Percentiles rank a stretch among this genome's conserved stretches.
Conservation (phyloP, 1,139 yeast genomes). For the Kurtzmaniella natalensis region DNA sequence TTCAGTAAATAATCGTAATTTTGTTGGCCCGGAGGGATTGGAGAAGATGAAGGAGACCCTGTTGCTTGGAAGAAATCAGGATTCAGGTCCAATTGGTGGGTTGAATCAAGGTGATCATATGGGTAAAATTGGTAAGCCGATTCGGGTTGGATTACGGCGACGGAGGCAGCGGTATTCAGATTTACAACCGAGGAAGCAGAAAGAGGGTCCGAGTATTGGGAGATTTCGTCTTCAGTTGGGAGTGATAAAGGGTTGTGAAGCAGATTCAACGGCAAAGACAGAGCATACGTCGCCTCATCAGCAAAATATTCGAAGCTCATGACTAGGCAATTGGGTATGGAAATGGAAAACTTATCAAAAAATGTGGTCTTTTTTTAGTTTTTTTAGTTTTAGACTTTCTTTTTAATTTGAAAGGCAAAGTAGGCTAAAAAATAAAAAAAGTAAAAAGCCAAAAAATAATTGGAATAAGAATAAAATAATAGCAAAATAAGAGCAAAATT, state of each 20-base stretch:
- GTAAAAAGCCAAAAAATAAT: too few species aligned
- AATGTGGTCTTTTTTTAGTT: constrained; percentile 1
- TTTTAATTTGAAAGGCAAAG: background rate
- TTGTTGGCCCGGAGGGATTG: constrained; percentile 1
- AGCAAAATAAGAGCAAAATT: too few species aligned
- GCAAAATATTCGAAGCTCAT: constrained; percentile 1
- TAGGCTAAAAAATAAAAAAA: too few species aligned
- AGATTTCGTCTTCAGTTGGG: background rate
- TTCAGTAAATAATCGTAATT: constrained; percentile 10
- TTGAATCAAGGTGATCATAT: background rate
- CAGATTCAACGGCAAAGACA: background rate
- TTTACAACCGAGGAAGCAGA: background rate
- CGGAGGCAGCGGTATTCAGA: background rate
- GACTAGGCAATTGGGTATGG: background rate
- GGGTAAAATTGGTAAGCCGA: constrained; percentile 7
- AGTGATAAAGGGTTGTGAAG: background rate
- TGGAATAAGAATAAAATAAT: too few species aligned
- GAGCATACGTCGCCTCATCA: background rate
- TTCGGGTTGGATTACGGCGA: background rate
- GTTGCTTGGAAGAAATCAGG: constrained; percentile 8
- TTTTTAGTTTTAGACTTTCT: background rate
- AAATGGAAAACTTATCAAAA: background rate
- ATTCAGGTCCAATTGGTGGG: constrained; percentile 2
- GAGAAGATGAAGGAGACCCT: constrained; percentile 1
- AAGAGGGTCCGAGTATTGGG: background rate